These are phyloP conservation scores for Allodekkera sacchari DNA, from an alignment of 805 yeast genomes.

Conservation along the genomic window DNA sequence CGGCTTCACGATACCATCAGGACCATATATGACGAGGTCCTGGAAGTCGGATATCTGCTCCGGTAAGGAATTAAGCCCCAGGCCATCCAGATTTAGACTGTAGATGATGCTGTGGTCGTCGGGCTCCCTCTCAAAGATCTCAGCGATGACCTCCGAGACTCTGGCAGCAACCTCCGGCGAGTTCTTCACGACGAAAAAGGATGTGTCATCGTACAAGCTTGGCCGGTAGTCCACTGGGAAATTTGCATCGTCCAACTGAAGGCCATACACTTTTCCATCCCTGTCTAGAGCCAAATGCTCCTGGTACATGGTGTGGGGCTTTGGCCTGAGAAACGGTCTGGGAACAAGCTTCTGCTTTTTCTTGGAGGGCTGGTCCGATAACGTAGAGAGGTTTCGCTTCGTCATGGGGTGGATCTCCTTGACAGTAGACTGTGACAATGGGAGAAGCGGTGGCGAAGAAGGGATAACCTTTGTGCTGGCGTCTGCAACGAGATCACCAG, in stretches of 20 bases:
- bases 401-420: constrained; percentile 4
- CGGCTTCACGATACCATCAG: constrained; percentile 24
- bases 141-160: constrained; percentile 35
- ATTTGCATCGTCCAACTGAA: constrained; percentile 19
- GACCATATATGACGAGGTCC: constrained; percentile 38
- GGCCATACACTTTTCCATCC: constrained; percentile 31
- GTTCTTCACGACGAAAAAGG: constrained; percentile 22
- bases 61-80: constrained; percentile 42
- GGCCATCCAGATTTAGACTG: constrained; percentile 37
- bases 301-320: background rate
- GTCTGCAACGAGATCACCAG: constrained; percentile 2
- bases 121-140: constrained; percentile 35
- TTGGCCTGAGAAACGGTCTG: constrained; percentile 10
- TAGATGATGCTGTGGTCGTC: constrained; percentile 20
- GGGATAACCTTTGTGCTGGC: constrained; percentile 9
- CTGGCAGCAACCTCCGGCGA: constrained; percentile 13
- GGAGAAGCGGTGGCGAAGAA: constrained; percentile 19
- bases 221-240: constrained; percentile 23
- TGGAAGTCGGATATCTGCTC: constrained; percentile 51
- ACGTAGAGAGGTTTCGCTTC: constrained; percentile 4
- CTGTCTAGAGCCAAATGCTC: constrained; percentile 41
- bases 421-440: constrained; percentile 11
- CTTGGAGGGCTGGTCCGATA: constrained; percentile 12
- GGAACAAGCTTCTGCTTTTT: constrained; percentile 10
- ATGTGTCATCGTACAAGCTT: constrained; percentile 25